Evolutionary conservation across 2,329 filamentous ascomycete genomes (phyloP).

Genomic region (Alternaria novae-zelandiae): DNA sequence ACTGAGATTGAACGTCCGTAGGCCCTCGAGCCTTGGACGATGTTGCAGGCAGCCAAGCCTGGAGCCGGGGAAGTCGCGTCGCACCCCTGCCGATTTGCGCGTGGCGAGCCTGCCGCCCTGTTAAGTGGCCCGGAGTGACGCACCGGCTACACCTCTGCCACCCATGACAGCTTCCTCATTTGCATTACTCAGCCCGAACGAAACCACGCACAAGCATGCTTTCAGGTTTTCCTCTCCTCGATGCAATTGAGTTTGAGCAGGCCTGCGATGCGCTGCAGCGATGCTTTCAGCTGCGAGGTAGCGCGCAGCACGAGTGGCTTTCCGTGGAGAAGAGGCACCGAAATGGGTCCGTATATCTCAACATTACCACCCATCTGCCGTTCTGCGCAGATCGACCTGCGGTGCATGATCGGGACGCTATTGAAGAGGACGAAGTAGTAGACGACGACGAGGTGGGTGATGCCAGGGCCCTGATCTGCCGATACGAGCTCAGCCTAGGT

Average conservation of each 20-base stretch:
- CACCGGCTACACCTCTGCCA: background rate
- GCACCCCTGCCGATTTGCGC: background rate
- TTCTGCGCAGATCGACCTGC: background rate
- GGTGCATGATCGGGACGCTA: background rate
- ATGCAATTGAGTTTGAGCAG: conserved; percentile 33
- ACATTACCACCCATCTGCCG: conserved; percentile 28
- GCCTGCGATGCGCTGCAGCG: conserved; percentile 31
- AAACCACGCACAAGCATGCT: conserved; percentile 8
- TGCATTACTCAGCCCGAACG: background rate
- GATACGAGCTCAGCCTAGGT: background rate
- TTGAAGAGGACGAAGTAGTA: conserved; percentile 11
- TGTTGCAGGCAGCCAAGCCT: conserved; percentile 25
- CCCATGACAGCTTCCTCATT: background rate
- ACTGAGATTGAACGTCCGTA: conserved; percentile 5
- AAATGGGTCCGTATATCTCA: conserved; percentile 22
- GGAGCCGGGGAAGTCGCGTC: conserved; percentile 6
- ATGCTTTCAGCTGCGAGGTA: conserved; percentile 17
- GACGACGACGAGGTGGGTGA: conserved; percentile 29
- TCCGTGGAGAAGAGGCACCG: conserved; percentile 25
- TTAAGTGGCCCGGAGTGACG: background rate
- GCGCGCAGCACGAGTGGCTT: conserved; percentile 31
- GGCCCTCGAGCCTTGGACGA: conserved; percentile 18
- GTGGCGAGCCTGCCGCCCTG: background rate
- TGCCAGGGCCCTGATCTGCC: background rate
- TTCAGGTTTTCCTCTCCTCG: conserved; percentile 37